Evolutionary conservation across 2,329 filamentous ascomycete genomes (phyloP), one percentile per base, ranked within the genome.

Genomic region (Lasiodiplodia sp.): DNA sequence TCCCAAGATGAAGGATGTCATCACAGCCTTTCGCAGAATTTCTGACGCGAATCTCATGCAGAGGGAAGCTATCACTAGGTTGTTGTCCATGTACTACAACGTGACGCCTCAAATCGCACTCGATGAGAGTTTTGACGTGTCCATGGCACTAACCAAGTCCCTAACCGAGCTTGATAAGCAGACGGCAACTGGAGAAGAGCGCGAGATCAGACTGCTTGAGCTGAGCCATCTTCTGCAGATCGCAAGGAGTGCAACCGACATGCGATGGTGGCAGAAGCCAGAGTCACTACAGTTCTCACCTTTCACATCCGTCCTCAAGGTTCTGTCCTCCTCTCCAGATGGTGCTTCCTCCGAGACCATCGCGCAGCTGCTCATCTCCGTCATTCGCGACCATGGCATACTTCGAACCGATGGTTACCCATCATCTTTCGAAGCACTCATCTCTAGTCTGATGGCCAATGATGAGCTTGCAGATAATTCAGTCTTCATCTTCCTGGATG

Each of bases 71-170:
- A 86, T 90, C n/a, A 91, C 91, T 69, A 90, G 92, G 72, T 82
- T 97, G 23, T 80, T 99, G 49, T 87, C 89, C 18, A 85, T 94
- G n/a, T 98, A 96, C 80, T 96, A 96, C 77, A 90, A 94, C 76
- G 85, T 92, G 2, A 86, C 93, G 10, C 94, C 96, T 2, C 90
- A 92, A 69, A 84, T 92, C 28, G 93, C 94, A 1, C 84, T 96
- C 16, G 90, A 91, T 71, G 91, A 94, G 73, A 96, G 92, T 72
- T 96, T 97, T 74, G 96, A 98, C 75, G 91, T 97, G 4, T 96
- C 95, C 0, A 83, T 91, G 0, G 86, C 91, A 23, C 85, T 99
- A 18, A 89, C 91, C 8, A 87, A 89, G 69, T 87, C 90, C 1
- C 82, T 98, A 56, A 84, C 87, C 68, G 85, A 85, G 38, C 79